Base-by-base conservation (phyloP, 1,284 basidiomycete genomes). In the Pholiota adiposa region DNA sequence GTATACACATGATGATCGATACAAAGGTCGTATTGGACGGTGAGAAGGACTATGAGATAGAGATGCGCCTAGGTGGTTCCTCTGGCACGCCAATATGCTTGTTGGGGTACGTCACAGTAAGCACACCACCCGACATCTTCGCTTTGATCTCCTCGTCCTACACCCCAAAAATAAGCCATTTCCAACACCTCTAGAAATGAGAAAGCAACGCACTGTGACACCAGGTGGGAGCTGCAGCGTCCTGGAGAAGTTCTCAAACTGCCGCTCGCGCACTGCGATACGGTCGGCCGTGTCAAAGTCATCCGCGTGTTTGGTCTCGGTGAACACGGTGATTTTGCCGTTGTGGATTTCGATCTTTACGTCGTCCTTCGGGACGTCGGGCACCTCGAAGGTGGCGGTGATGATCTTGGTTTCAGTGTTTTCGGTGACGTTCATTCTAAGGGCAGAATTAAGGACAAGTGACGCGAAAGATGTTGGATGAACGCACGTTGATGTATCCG, bases 371-470 rank as follows among this genome's bases (percentile, higher is more conserved):
- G 69, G 69, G 36, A 79, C 41, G 3, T 79, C 80, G 0, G 81
- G 79, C 4, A 83, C 67, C 65, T 82, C 79, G 64, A 81, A 75
- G 0, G 73, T 68, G 16, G 75, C 76, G 3, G 72, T 77, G 36
- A 80, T 70, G n/a, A 63, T 65, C 57, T 79, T 77, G 23, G 63
- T 53, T 8, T 75, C 70, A 4, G 65, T 55, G 56, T 74, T 67
- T 57, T 78, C 76, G 52, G 67, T 59, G 12, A 72, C 58, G 36
- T 72, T 72, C 65, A 70, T 72, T 70, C 67, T 75, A 62, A 67
- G 21, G 48, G 18, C 9, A 19, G 21, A 9, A 43, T 43, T 2
- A 43, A 21, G 40, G n/a, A n/a, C n/a, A n/a, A 31, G 29, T 31
- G 29, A 31, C 29, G 11, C 29, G n/a, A n/a, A n/a, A n/a, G n/a